Conservation (phyloP, 306 rosid genomes). For the Cicer bijugum region DNA sequence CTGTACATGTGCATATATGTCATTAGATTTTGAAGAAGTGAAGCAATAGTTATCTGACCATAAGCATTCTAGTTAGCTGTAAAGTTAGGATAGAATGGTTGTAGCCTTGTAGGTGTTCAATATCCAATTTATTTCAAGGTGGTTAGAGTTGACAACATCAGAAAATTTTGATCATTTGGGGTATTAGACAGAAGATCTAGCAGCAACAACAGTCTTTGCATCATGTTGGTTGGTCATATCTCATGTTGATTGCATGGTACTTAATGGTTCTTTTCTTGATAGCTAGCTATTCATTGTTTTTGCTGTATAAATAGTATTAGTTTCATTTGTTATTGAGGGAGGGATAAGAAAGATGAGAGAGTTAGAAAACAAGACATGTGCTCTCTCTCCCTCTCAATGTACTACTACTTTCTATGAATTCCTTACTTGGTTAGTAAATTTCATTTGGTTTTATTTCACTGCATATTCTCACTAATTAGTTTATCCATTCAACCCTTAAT, state of each 20-base stretch:
- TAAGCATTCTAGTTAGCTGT: constrained; percentile 53
- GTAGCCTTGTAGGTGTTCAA: constrained; percentile 48
- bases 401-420: constrained; percentile 11
- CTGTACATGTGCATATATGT: constrained; percentile 54
- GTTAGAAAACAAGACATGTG: constrained; percentile 32
- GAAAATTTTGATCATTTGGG: constrained; percentile 45
- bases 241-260: constrained; percentile 42
- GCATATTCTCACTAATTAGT: neutral
- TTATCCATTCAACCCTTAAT: no score
- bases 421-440: constrained; percentile 10
- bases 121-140: constrained; percentile 49
- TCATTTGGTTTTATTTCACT: neutral
- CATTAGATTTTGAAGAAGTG: constrained; percentile 43
- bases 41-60: constrained; percentile 46
- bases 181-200: constrained; percentile 43
- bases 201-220: neutral
- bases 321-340: constrained; percentile 39
- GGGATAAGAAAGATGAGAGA: constrained; percentile 39
- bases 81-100: constrained; percentile 55
- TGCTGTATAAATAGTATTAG: constrained; percentile 47
- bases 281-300: constrained; percentile 45
- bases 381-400: constrained; percentile 16
- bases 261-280: constrained; percentile 44
- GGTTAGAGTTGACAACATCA: constrained; percentile 41
- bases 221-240: constrained; percentile 45